Base-by-base conservation (phyloP, 179 eudicot species). In the Silene noctiflora region DNA sequence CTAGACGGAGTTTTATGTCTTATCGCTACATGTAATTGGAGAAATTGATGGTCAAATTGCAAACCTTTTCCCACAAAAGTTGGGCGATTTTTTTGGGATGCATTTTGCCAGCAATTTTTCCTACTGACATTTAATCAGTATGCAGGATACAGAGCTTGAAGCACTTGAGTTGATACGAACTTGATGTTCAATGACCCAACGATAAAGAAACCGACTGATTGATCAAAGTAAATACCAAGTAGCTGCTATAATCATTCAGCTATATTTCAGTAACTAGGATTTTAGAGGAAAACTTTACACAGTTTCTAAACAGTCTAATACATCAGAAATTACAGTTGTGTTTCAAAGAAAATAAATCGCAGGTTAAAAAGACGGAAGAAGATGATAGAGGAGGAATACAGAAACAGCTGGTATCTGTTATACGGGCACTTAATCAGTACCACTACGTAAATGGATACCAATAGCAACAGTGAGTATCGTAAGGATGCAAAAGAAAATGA, bases 391-490 rank as follows among this genome's bases (percentile, higher is more conserved):
- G 11, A 16, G 2, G 5, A 20, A 11, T 25, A 0, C n/a, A 1
- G 66, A 51, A 66, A 1, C 7, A 5, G n/a, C n/a, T n/a, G n/a
- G n/a, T n/a, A n/a, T n/a, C n/a, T n/a, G n/a, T n/a, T n/a, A n/a
- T n/a, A n/a, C 42, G 27, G 1, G 3, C 3, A 31, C 42, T 35
- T 9, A 60, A 4, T 9, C 24, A 27, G 51, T 33, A 66, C 81
- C 81, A 66, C 87, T 56, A 64, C 82, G 91, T 68, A 92, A 84
- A 61, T 92, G 97, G 59, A 92, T 75, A 31, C 94, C 92, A 65
- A 92, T 78, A 44, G 90, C 92, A 64, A 92, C 75, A 75, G 90
- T 84, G 80, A 92, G 80, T 44, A 92, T 84, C 44, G 92, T 87
- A 67, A 88, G 85, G 60, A 92, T 77, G 72, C 94, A 88, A 67